phyloP scores from a whole-genome alignment of 1,284 basidiomycete genomes.

The Rhodotorula sp. region DNA sequence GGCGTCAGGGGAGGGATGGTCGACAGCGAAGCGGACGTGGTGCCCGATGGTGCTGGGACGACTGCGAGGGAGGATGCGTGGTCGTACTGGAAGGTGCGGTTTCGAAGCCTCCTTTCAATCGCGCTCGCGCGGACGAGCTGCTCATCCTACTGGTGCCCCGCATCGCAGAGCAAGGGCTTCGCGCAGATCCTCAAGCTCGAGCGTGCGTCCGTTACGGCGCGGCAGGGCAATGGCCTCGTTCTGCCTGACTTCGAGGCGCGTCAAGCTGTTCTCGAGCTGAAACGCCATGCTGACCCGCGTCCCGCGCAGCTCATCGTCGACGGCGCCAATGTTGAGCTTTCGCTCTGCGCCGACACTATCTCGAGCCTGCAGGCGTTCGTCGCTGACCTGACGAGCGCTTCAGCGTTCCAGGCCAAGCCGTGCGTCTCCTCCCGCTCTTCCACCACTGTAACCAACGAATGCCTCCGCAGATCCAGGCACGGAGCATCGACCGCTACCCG shows the following conservation, averaged over 20 bases:
- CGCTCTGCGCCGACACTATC: slow-evolving; percentile 54
- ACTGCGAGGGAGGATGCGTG: background rate
- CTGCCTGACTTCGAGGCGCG: slow-evolving; percentile 35
- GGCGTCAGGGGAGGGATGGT: slow-evolving; percentile 61
- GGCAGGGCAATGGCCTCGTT: slow-evolving; percentile 25
- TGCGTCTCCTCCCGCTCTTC: background rate
- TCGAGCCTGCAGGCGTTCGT: slow-evolving; percentile 48
- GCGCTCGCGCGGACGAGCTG: too few relatives aligned
- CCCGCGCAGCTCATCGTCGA: slow-evolving; percentile 18
- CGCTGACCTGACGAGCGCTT: slow-evolving; percentile 45
- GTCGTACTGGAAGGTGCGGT: background rate
- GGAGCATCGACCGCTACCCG: background rate
- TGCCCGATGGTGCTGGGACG: background rate
- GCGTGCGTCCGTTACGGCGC: slow-evolving; percentile 1
- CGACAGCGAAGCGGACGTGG: slow-evolving; percentile 53
- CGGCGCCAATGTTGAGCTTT: slow-evolving; percentile 44
- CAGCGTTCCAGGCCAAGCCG: background rate
- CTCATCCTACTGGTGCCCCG: background rate
- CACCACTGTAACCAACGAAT: background rate
- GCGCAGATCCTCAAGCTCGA: slow-evolving; percentile 12
- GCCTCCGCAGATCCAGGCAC: background rate
- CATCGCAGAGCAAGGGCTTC: slow-evolving; percentile 28
- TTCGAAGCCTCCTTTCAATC: background rate
- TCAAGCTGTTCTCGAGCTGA: background rate
- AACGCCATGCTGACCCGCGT: background rate